These are phyloP conservation scores for Podosphaera fusca DNA, from an alignment of 2,329 filamentous ascomycete species.

Conservation along the genomic window DNA sequence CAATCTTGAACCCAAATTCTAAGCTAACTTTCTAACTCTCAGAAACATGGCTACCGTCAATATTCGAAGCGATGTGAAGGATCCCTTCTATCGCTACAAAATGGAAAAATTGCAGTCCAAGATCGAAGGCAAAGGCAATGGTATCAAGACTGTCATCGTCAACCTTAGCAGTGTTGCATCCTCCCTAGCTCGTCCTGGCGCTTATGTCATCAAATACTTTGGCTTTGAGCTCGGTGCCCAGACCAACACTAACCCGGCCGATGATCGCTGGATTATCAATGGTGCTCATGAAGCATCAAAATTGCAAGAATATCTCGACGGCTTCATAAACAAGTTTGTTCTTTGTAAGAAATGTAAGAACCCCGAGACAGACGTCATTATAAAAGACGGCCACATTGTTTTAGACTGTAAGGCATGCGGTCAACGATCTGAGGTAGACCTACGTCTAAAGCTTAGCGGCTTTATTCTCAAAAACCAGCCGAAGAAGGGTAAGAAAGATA, in stretches of 20 bases:
- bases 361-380: constrained; percentile 84
- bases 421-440: constrained; percentile 73
- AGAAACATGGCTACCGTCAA: constrained; percentile 91
- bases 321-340: constrained; percentile 96
- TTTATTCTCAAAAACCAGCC: constrained; percentile 95
- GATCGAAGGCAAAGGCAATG: constrained; percentile 98
- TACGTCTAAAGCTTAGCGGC: constrained; percentile 83
- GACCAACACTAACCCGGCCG: constrained; percentile 90
- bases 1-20: constrained; percentile 5
- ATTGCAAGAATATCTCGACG: constrained; percentile 93
- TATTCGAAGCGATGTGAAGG: constrained; percentile 91
- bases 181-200: constrained; percentile 74
- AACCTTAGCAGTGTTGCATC: constrained; percentile 86
- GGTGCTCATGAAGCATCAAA: constrained; percentile 86
- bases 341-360: constrained; percentile 99
- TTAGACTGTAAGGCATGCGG: constrained; percentile 98
- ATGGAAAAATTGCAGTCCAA: constrained; percentile 98
- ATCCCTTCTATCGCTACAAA: constrained; percentile 99
- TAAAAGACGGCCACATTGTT: constrained; percentile 80
- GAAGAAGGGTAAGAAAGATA: constrained; percentile 92
- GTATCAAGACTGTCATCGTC: constrained; percentile 97
- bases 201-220: constrained; percentile 98
- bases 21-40: constrained; percentile 13
- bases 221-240: constrained; percentile 96
- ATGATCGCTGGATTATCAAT: constrained; percentile 99